These are phyloP conservation scores for Aegilops bicornis DNA, from an alignment of 176 grass and related monocot genomes.

Conservation along the genomic window DNA sequence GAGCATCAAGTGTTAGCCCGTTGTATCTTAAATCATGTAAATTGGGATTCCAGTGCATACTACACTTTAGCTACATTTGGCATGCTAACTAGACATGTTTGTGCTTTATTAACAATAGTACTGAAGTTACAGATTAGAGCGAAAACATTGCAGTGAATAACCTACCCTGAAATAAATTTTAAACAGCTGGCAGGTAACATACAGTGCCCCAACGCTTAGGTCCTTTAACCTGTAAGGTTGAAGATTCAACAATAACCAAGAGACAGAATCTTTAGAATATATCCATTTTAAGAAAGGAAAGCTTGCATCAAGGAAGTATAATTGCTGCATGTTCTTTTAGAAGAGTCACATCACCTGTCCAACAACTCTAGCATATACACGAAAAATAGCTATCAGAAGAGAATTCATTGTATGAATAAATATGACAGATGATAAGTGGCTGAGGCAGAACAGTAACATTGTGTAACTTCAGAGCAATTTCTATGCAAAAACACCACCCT, in stretches of 20 bases:
- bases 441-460: neutral
- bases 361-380: neutral
- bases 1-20: neutral
- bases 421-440: neutral
- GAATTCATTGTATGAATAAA: neutral
- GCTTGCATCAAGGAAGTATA: neutral
- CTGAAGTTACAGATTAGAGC: neutral
- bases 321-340: neutral
- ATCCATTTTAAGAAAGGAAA: neutral
- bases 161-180: constrained; percentile 97
- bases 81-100: neutral
- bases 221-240: constrained; percentile 78
- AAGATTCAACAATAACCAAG: neutral
- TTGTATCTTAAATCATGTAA: neutral
- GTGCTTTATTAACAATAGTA: neutral
- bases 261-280: constrained; percentile 19
- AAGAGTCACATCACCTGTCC: neutral
- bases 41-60: neutral
- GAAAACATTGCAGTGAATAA: constrained; percentile 22
- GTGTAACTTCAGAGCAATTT: neutral
- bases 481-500: constrained; percentile 4
- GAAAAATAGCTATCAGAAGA: constrained; percentile 17
- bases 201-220: constrained; percentile 91
- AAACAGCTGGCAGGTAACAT: constrained; percentile 93
- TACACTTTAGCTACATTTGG: constrained; percentile 2